Evolutionary conservation across 2,329 filamentous ascomycete species (phyloP).

Genomic region (Monosporascus sp.): DNA sequence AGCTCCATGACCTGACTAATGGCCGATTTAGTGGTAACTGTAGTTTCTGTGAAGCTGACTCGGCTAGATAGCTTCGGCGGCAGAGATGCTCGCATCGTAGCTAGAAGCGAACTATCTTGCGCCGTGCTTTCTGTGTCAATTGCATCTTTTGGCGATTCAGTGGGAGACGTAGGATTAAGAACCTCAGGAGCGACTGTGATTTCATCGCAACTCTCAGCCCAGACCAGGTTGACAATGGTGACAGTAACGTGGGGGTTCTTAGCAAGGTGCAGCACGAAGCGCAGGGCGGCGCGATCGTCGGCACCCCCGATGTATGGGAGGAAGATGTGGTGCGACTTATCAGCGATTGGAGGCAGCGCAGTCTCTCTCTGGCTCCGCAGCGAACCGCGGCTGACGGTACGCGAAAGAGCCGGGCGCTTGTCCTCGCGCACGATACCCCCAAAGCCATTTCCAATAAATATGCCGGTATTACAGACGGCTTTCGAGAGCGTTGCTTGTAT

Average conservation of each 20-base stretch:
- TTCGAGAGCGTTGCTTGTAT: conserved; percentile 62
- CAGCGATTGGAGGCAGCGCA: conserved; percentile 51
- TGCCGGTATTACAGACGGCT: conserved; percentile 62
- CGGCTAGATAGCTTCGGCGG: conserved; percentile 27
- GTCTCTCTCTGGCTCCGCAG: conserved; percentile 55
- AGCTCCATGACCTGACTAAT: conserved; percentile 43
- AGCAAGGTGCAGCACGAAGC: conserved; percentile 78
- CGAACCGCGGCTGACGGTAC: conserved; percentile 52
- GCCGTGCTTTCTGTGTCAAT: conserved; percentile 28
- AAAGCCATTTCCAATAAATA: conserved; percentile 68
- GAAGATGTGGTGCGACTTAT: conserved; percentile 78
- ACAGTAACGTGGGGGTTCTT: conserved; percentile 74
- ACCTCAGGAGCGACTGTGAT: conserved; percentile 14
- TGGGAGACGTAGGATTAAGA: conserved; percentile 7
- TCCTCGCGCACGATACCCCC: conserved; percentile 32
- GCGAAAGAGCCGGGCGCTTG: conserved; percentile 33
- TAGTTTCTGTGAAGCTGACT: conserved; percentile 45
- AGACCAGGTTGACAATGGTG: conserved; percentile 61
- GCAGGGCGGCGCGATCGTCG: conserved; percentile 76
- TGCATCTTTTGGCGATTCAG: conserved; percentile 12
- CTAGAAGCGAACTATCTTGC: conserved; percentile 29
- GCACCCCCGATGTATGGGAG: conserved; percentile 79
- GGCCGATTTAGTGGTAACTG: conserved; percentile 33
- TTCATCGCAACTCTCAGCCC: conserved; percentile 20
- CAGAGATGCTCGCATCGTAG: conserved; percentile 28